Conservation (phyloP, 768 basidiomycete genomes). For the Mycena capillaripes region DNA sequence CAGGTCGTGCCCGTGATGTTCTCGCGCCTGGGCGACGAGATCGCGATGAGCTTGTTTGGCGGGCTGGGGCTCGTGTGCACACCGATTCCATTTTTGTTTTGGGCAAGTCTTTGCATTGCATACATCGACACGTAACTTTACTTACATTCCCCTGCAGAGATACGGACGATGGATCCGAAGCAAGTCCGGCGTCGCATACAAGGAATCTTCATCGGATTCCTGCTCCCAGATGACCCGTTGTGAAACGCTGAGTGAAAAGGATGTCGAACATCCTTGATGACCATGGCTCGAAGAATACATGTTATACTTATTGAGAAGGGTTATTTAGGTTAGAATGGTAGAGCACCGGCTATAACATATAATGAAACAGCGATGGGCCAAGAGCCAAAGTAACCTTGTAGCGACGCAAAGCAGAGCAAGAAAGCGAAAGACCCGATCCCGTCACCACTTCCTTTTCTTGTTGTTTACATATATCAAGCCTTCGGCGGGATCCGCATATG, state of each 20-base stretch:
- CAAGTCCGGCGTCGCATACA: slow-evolving; percentile 60
- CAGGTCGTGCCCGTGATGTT: slow-evolving; percentile 70
- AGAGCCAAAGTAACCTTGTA: slow-evolving; percentile 25
- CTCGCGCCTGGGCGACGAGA: slow-evolving; percentile 63
- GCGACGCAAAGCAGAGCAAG: slow-evolving; percentile 23
- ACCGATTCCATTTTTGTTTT: slow-evolving; percentile 71
- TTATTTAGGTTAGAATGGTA: slow-evolving; percentile 18
- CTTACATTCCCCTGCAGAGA: slow-evolving; percentile 51
- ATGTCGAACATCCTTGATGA: slow-evolving; percentile 27
- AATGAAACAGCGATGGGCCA: slow-evolving; percentile 13
- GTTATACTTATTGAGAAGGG: slow-evolving; percentile 21
- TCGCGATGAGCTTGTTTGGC: slow-evolving; percentile 71
- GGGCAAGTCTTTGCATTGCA: slow-evolving; percentile 51
- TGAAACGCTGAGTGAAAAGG: slow-evolving; percentile 30
- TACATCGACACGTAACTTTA: slow-evolving; percentile 4
- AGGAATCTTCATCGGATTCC: slow-evolving; percentile 43
- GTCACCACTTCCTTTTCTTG: slow-evolving; percentile 41
- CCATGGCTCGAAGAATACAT: background rate
- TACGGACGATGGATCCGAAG: slow-evolving; percentile 64
- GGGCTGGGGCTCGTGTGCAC: slow-evolving; percentile 63
- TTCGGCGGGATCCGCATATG: slow-evolving; percentile 43
- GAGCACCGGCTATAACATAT: slow-evolving; percentile 1
- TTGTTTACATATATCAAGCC: slow-evolving; percentile 41
- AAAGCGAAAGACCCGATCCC: background rate
- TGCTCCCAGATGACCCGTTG: slow-evolving; percentile 21